Base-by-base conservation (phyloP, 176 grass and related monocot species). In the Avena atlantica region DNA sequence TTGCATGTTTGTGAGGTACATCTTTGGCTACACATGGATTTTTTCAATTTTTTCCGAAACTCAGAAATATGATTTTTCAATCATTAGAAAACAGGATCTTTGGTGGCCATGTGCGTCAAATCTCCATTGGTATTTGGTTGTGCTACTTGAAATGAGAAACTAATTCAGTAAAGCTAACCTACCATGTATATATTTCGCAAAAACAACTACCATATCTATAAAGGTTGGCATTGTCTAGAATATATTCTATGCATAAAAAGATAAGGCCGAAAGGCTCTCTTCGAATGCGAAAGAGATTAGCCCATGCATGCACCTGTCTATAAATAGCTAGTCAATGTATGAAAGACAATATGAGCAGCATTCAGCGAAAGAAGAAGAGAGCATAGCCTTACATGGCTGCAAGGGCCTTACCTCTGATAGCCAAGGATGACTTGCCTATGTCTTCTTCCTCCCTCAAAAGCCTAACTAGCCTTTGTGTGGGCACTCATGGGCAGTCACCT, bases 371-470 rank as follows among this genome's bases (percentile, higher is more conserved):
- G 10, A 10, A 6, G 71, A 21, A 21, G 7, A 19, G 23, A 72
- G 75, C 53, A 71, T 5, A 74, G 87, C 74, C 75, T 84, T 89
- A 73, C 87, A 89, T 89, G 87, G 66, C 29, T 67, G 51, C 37
- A 20, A 84, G 81, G 19, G 81, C 45, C 53, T 53, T 64, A 44
- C 36, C 64, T 83, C 75, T 89, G 81, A 66, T 89, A 86, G 84
- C 84, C 84, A 90, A 83, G 78, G 83, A 90, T 86, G 88, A 90
- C 70, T 90, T 90, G 83, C 83, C 68, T 86, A 69, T 81, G 87
- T 88, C 37, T 5, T 3, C 16, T 37, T 42, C 14, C 58, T 73
- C 1, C 23, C 23, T 8, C 3, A 11, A 86, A 83, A 61, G 79
- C 55, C 68, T 51, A 42, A 12, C 10, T n/a, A 78, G 36, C 71